These are phyloP conservation scores for Pelargonium cotyledonis DNA, from an alignment of 441 rosid genomes.

Conservation along the genomic window DNA sequence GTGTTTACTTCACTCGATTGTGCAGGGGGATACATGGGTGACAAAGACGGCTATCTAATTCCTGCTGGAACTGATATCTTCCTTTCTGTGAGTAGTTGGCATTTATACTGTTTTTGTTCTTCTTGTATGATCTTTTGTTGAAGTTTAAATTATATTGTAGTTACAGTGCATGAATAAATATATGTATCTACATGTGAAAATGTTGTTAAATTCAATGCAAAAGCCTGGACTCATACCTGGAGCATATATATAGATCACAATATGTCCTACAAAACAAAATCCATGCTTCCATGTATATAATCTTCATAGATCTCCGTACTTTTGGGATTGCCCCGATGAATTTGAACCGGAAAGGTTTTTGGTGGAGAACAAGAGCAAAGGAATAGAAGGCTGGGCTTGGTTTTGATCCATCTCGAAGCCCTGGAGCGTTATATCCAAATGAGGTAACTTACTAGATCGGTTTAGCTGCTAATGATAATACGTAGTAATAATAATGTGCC, in stretches of 20 bases:
- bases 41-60: constrained; percentile 57
- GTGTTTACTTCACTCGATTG: constrained; percentile 2
- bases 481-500: constrained; percentile 12
- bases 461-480: background rate
- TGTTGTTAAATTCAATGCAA: too few relatives aligned
- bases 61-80: constrained; percentile 87
- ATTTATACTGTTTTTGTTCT: background rate
- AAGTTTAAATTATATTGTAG: background rate
- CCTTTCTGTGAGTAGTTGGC: constrained; percentile 56
- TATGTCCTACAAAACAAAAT: background rate
- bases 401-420: constrained; percentile 84
- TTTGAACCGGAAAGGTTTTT: constrained; percentile 82
- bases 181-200: background rate
- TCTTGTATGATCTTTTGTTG: background rate
- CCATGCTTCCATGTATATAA: constrained; percentile 56
- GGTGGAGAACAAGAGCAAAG: constrained; percentile 41
- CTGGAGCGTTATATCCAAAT: constrained; percentile 80
- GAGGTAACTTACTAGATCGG: constrained; percentile 42
- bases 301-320: constrained; percentile 86
- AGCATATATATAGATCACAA: too few relatives aligned
- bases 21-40: constrained; percentile 80
- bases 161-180: background rate
- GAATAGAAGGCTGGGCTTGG: constrained; percentile 85
- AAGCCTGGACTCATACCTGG: too few relatives aligned
- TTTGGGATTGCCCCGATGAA: constrained; percentile 66